phyloP scores from a whole-genome alignment of 2,329 filamentous ascomycete species.

The Colletotrichum sp. region DNA sequence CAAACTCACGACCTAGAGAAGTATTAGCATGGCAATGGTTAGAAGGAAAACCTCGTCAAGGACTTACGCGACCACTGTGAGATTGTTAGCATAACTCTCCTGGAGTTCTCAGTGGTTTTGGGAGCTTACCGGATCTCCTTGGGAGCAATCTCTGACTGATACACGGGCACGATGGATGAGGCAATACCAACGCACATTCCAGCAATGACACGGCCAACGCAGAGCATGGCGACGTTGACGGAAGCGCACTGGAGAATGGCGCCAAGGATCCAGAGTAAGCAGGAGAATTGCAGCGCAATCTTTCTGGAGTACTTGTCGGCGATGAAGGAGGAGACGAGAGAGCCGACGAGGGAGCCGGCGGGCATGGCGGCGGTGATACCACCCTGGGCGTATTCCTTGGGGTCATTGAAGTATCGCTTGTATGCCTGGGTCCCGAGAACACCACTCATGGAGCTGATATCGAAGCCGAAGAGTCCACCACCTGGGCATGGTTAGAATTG shows the following conservation, averaged over 20 bases:
- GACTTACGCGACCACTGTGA: neutral
- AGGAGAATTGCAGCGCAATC: constrained; percentile 53
- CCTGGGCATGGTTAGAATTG: constrained; percentile 42
- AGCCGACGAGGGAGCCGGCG: constrained; percentile 70
- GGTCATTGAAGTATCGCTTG: constrained; percentile 73
- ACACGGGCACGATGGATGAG: constrained; percentile 73
- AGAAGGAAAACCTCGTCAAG: neutral
- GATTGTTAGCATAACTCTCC: neutral
- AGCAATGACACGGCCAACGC: constrained; percentile 73
- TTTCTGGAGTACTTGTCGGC: constrained; percentile 57
- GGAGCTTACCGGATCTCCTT: constrained; percentile 49
- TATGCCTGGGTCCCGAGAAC: constrained; percentile 72
- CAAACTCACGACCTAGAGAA: constrained; percentile 29
- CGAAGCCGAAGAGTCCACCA: constrained; percentile 78
- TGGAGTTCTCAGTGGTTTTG: neutral
- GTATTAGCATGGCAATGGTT: neutral
- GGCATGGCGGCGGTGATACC: constrained; percentile 78
- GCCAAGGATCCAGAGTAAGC: constrained; percentile 56
- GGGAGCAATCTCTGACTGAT: constrained; percentile 70
- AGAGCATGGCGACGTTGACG: constrained; percentile 73
- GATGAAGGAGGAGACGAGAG: constrained; percentile 54
- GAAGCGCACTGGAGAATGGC: constrained; percentile 64
- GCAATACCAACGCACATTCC: constrained; percentile 78
- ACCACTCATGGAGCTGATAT: constrained; percentile 77
- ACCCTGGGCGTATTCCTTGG: constrained; percentile 63